Evolutionary conservation across 441 rosid genomes (phyloP), one percentile per base, ranked within the genome.

Genomic region (Adansonia grandidieri): DNA sequence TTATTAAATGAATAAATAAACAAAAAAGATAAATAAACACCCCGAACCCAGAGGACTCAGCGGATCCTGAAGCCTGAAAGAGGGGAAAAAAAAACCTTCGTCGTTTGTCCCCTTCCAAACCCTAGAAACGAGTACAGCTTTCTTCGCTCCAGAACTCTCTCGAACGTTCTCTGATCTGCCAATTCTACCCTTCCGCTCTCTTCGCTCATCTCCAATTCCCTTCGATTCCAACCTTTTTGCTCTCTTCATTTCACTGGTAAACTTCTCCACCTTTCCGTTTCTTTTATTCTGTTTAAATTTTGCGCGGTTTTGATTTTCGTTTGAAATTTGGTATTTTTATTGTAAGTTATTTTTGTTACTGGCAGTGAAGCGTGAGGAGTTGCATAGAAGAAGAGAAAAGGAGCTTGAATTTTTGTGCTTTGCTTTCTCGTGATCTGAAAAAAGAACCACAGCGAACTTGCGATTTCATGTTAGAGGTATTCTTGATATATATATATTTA

Each of bases 381-480:
- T 75, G 66, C 20, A 56, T 13, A 50, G 22, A 64, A 19, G 73
- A 54, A 24, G 71, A 74, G 6, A 32, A 62, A 11, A 61, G 20
- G 20, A 53, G 17, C 58, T 75, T 15, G 45, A 44, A 75, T 19
- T 75, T 28, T 10, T 6, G 42, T 17, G 19, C 44, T 28, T 47
- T 65, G 60, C 19, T 47, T 58, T 56, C 63, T 50, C 48, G 45
- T 81, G 83, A 81, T 81, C 78, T 58, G 78, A 40, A 56, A 50
- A 53, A 44, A 51, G 60, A 58, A 45, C 14, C 58, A 14, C 58
- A 17, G 60, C 45, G 20, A 60, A 6, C 32, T 32, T 42, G 50
- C 20, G 9, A 54, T 66, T 77, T 64, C 54, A 17, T 15, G 22
- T 65, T 22, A 17, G 61, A 78, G 68, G 45, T 63, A 63, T 14